Conservation (phyloP, 345 rosid genomes). For the Syzygium grande region DNA sequence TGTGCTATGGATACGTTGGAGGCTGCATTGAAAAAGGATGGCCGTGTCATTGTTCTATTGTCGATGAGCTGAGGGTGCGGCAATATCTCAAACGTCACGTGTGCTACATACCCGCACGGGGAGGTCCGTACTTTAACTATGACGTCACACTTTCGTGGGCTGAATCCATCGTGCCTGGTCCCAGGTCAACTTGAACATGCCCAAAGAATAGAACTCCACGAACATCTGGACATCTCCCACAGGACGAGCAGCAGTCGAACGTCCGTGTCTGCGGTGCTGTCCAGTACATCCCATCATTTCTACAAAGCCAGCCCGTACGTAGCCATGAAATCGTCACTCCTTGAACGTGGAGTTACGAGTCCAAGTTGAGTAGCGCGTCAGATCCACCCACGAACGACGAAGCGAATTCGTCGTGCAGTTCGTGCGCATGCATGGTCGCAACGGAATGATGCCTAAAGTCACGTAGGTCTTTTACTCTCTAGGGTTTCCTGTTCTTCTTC, state of each 20-base stretch:
- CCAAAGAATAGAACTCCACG: not conserved
- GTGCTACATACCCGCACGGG: not conserved
- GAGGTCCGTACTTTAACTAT: not conserved
- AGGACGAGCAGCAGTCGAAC: not conserved
- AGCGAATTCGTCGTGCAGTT: not conserved
- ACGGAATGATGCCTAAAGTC: not conserved
- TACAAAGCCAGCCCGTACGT: not conserved
- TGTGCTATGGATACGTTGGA: too few species aligned
- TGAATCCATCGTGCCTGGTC: not conserved
- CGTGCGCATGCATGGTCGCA: not conserved
- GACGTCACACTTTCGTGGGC: not conserved
- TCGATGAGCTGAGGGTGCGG: too few species aligned
- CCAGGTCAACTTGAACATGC: not conserved
- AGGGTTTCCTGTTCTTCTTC: not conserved
- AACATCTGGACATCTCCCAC: accelerated
- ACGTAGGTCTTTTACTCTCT: not conserved
- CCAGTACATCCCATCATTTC: not conserved
- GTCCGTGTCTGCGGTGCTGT: not conserved
- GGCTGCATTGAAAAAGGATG: too few species aligned
- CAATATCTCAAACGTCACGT: not conserved
- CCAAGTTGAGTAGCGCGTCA: not conserved
- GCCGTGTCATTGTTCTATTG: too few species aligned
- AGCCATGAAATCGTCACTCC: not conserved
- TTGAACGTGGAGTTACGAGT: not conserved
- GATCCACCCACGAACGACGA: not conserved